phyloP scores from a whole-genome alignment of 768 basidiomycete species.

The Boletus tylopilopsis region DNA sequence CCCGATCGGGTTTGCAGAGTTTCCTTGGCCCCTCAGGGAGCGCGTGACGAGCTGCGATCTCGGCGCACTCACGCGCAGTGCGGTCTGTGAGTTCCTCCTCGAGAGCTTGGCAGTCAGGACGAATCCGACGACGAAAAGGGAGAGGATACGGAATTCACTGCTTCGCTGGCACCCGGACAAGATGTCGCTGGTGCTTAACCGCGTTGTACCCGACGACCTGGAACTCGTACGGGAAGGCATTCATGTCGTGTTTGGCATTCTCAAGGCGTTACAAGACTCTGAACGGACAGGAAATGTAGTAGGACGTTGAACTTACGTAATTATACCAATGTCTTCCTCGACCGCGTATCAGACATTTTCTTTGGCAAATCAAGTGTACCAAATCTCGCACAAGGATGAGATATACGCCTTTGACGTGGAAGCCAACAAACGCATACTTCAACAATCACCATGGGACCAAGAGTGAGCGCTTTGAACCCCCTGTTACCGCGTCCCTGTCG shows the following conservation, averaged over 20 bases:
- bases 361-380: slow-evolving; percentile 63
- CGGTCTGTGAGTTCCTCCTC: slow-evolving; percentile 50
- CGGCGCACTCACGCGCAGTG: slow-evolving; percentile 34
- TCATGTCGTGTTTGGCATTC: slow-evolving; percentile 37
- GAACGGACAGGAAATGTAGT: slow-evolving; percentile 22
- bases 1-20: slow-evolving; percentile 42
- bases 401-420: slow-evolving; percentile 74
- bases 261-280: slow-evolving; percentile 33
- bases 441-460: slow-evolving; percentile 76
- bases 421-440: slow-evolving; percentile 61
- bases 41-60: slow-evolving; percentile 18
- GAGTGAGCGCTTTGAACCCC: slow-evolving; percentile 54
- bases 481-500: background rate
- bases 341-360: slow-evolving; percentile 73
- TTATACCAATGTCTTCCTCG: slow-evolving; percentile 36
- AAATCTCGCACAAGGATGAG: slow-evolving; percentile 72
- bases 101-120: slow-evolving; percentile 41
- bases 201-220: slow-evolving; percentile 42
- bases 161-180: slow-evolving; percentile 73
- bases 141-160: slow-evolving; percentile 55
- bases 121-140: slow-evolving; percentile 42
- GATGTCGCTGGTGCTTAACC: slow-evolving; percentile 40
- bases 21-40: slow-evolving; percentile 58
- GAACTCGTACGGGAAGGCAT: slow-evolving; percentile 46
- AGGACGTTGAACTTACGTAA: background rate